phyloP scores from a whole-genome alignment of 1,139 yeast genomes.

The Lodderomyces margitis region DNA sequence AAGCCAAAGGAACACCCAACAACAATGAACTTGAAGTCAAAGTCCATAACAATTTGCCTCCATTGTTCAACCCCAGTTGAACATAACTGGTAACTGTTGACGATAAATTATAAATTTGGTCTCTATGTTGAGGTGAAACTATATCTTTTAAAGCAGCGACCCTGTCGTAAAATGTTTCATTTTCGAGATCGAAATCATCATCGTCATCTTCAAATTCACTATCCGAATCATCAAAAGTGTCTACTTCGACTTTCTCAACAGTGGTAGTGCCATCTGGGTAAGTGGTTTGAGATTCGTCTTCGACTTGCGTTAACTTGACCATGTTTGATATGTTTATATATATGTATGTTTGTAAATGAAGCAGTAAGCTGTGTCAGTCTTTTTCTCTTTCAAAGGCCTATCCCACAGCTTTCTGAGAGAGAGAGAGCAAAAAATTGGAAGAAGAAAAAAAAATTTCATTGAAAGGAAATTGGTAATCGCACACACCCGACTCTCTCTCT shows the following conservation, averaged over 20 bases:
- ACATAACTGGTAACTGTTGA: constrained; percentile 36
- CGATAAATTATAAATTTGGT: constrained; percentile 36
- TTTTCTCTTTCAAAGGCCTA: too few species aligned
- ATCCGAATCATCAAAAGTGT: constrained; percentile 16
- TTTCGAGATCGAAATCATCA: constrained; percentile 73
- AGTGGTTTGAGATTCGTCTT: constrained; percentile 38
- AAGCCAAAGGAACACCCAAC: constrained; percentile 88
- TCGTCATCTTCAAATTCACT: constrained; percentile 46
- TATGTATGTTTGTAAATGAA: too few species aligned
- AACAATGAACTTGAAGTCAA: constrained; percentile 80
- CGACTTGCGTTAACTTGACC: constrained; percentile 76
- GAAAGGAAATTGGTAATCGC: not conserved
- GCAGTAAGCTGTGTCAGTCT: not conserved
- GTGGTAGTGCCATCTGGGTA: constrained; percentile 22
- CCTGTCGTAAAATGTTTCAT: constrained; percentile 86
- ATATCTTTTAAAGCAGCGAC: constrained; percentile 88
- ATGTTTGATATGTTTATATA: constrained; percentile 29
- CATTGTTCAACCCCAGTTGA: constrained; percentile 48
- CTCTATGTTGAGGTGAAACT: constrained; percentile 85
- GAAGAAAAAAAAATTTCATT: constrained; percentile 1
- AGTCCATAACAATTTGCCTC: constrained; percentile 83
- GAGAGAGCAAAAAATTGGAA: not conserved
- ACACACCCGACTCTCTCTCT: too few species aligned
- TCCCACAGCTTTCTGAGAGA: too few species aligned
- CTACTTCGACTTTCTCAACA: constrained; percentile 8